Evolutionary conservation across 2,329 filamentous ascomycete species (phyloP), one percentile per base, ranked within the genome.

Genomic region (Aspergillus sojae): DNA sequence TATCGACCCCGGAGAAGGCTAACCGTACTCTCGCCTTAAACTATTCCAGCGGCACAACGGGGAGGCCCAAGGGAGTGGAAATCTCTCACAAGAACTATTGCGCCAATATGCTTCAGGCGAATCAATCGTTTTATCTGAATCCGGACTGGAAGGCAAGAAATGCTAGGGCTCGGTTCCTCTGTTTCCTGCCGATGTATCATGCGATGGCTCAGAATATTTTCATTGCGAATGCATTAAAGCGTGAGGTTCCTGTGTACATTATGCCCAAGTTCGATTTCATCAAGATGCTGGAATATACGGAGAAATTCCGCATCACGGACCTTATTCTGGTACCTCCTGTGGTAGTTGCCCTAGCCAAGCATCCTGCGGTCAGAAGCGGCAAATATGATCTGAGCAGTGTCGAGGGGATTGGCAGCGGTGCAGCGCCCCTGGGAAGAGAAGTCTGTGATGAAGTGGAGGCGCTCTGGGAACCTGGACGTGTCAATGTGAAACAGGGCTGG

Each of bases 21-120:
- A 64, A 68, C 50, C 68, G 64, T n/a, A 76, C 74, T 3, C 69
- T 89, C 68, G 89, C 87, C 28, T 84, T 96, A 65, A 95, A 96
- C 77, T 96, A 94, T 78, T 91, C 88, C 67, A 77, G 75, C 57
- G 80, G 92, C 12, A 94, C 91, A 1, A 96, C 93, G 0, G 92
- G 93, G 7, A 83, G 93, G 4, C 91, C 92, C 11, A 96, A 96
- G 75, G 93, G 93, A 12, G 92, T 95, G 16, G 88, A 91, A 77
- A 90, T 95, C 67, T 88, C 88, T n/a, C 92, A 96, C 77, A 81
- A 83, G 64, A 91, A 92, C 68, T 91, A 92, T 71, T 85, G 93
- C 50, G 84, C 91, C 65, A 94, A 94, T 73, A 85, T 87, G 67
- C 70, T 81, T 16, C 88, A 91, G 63, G 85, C 87, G 19, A 80